Conservation (phyloP, 305 asterid genomes). For the Nicotiana rustica region DNA sequence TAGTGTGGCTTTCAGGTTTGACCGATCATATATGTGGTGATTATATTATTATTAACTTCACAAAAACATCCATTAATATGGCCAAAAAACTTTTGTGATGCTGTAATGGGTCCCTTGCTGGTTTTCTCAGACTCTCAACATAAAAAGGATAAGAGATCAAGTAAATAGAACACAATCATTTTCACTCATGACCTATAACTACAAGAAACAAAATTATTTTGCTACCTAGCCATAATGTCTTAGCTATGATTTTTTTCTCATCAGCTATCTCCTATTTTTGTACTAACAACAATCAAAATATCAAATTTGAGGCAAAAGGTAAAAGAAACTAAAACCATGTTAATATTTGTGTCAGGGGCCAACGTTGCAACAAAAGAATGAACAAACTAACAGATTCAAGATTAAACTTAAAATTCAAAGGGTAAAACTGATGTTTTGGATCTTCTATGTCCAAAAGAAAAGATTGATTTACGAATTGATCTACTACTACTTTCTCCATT, state of each 20-base stretch:
- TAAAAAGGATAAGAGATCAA: slow-evolving; percentile 15
- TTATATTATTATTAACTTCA: background rate
- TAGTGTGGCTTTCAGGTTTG: background rate
- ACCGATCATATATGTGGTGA: background rate
- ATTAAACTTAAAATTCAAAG: slow-evolving; percentile 9
- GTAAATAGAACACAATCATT: background rate
- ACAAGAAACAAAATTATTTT: slow-evolving; percentile 11
- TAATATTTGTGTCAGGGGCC: background rate
- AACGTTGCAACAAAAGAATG: slow-evolving; percentile 7
- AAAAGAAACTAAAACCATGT: background rate
- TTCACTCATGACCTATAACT: slow-evolving; percentile 39
- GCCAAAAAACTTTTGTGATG: background rate
- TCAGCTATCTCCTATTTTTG: too few relatives aligned
- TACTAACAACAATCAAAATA: too few relatives aligned
- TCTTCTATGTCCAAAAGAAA: slow-evolving; percentile 73
- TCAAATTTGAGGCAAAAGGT: background rate
- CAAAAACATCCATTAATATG: background rate
- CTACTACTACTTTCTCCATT: slow-evolving; percentile 69
- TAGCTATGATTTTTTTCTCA: slow-evolving; percentile 36
- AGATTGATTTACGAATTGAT: slow-evolving; percentile 56
- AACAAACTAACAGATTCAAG: slow-evolving; percentile 20
- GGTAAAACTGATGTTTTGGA: slow-evolving; percentile 71
- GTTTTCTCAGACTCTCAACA: background rate
- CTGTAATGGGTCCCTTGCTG: slow-evolving; percentile 19
- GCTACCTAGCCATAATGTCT: slow-evolving; percentile 36